phyloP scores from a whole-genome alignment of 352 stramenopile species.

The Globisporangium radiosum region DNA sequence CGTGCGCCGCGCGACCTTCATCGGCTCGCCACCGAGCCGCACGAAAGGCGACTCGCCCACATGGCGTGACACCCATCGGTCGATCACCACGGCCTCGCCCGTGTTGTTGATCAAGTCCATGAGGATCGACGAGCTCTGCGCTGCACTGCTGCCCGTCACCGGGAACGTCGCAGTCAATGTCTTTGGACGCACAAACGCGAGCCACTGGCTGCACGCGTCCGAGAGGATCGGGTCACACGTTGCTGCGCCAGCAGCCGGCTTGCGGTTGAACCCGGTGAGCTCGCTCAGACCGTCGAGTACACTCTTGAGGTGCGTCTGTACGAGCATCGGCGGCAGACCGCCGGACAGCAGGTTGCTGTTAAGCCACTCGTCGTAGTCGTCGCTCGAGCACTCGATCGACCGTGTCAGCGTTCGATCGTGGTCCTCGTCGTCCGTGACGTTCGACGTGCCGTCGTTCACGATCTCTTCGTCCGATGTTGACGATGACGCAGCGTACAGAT shows the following conservation, averaged over 20 bases:
- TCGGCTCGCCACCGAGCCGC: conserved; percentile 69
- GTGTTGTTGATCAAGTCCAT: conserved; percentile 63
- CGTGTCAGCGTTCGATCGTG: conserved; percentile 35
- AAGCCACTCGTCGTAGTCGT: conserved; percentile 83
- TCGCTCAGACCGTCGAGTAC: conserved; percentile 39
- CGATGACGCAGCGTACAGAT: conserved; percentile 10
- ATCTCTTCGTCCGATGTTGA: conserved; percentile 23
- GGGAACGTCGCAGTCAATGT: conserved; percentile 26
- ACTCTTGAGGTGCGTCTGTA: conserved; percentile 62
- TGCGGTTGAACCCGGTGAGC: conserved; percentile 34
- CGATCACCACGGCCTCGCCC: conserved; percentile 46
- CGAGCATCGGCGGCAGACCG: conserved; percentile 46
- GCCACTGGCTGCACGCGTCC: conserved; percentile 45
- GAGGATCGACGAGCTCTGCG: conserved; percentile 33
- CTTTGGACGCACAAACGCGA: conserved; percentile 57
- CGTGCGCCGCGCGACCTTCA: conserved; percentile 82
- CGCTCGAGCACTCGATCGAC: conserved; percentile 45
- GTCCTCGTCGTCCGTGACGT: conserved; percentile 17
- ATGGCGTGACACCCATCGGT: conserved; percentile 77
- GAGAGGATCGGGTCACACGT: conserved; percentile 35
- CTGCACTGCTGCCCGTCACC: conserved; percentile 11
- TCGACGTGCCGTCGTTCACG: conserved; percentile 20
- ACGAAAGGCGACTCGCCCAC: conserved; percentile 81
- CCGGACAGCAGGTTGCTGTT: conserved; percentile 65
- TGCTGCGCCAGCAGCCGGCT: conserved; percentile 9